A percentile compares a stretch with the other conserved stretches of the same genome.
These are phyloP conservation scores for Huntiella omanensis DNA, from an alignment of 2,329 filamentous ascomycete genomes.

Conservation along the genomic window DNA sequence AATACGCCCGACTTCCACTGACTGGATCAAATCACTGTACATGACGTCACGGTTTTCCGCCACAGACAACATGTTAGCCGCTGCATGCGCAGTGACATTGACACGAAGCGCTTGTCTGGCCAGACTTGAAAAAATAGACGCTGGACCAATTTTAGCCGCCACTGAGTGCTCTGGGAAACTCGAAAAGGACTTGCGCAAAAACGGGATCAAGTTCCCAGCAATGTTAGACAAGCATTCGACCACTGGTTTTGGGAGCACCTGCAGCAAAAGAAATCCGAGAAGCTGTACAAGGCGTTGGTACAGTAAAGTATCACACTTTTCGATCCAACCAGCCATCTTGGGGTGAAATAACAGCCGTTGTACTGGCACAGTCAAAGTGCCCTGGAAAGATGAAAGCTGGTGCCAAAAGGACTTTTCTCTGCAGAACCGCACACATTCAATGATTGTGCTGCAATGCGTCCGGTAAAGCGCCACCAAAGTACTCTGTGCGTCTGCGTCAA, in stretches of 20 bases:
- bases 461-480: slow-evolving; percentile 76
- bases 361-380: slow-evolving; percentile 88
- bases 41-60: slow-evolving; percentile 83
- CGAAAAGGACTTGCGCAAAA: slow-evolving; percentile 72
- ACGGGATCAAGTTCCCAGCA: slow-evolving; percentile 57
- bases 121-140: slow-evolving; percentile 71
- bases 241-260: slow-evolving; percentile 77
- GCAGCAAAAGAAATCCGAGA: slow-evolving; percentile 69
- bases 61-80: slow-evolving; percentile 79
- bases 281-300: slow-evolving; percentile 96
- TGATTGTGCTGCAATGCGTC: slow-evolving; percentile 84
- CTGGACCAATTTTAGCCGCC: slow-evolving; percentile 71
- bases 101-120: slow-evolving; percentile 76
- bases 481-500: slow-evolving; percentile 71
- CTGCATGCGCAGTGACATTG: slow-evolving; percentile 83
- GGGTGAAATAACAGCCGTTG: slow-evolving; percentile 77
- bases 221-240: slow-evolving; percentile 77
- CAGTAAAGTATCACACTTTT: slow-evolving; percentile 84
- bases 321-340: slow-evolving; percentile 75
- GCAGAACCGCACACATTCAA: slow-evolving; percentile 90
- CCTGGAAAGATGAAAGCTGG: slow-evolving; percentile 85
- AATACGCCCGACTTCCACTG: slow-evolving; percentile 42
- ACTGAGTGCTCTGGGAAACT: slow-evolving; percentile 72
- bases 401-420: slow-evolving; percentile 95
- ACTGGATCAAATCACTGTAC: slow-evolving; percentile 76